Evolutionary conservation across 371 early-diverging fungal genomes (phyloP).

Genomic region (Haplosporangium sp.): DNA sequence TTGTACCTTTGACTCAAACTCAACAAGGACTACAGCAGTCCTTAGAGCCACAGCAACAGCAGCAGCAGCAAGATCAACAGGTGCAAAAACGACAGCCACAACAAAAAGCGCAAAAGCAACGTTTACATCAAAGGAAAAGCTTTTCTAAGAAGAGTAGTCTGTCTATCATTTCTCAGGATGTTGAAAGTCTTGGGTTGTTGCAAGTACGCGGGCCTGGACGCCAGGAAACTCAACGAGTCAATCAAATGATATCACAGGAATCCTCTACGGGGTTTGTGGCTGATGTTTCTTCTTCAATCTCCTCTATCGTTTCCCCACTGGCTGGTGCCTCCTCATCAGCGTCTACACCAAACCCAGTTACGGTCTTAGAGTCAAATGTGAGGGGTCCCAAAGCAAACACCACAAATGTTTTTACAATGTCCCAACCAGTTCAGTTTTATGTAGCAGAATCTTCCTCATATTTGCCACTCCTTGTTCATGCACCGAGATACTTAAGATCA

Average conservation of each 20-base stretch:
- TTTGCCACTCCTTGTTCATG: constrained; percentile 21
- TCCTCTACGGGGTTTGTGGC: constrained; percentile 7
- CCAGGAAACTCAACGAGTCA: background rate
- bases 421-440: constrained; percentile 5
- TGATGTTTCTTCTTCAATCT: background rate
- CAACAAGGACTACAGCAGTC: background rate
- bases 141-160: too few relatives aligned
- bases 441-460: constrained; percentile 18
- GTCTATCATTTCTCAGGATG: background rate
- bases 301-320: background rate
- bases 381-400: background rate
- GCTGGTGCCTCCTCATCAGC: background rate
- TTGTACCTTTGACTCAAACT: background rate
- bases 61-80: too few relatives aligned
- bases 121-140: too few relatives aligned
- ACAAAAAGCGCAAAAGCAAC: background rate
- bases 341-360: background rate
- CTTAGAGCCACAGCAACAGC: too few relatives aligned
- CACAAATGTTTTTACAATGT: constrained; percentile 1
- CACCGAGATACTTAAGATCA: constrained; percentile 21
- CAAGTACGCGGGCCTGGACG: constrained; percentile 15
- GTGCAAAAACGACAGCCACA: background rate
- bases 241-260: background rate
- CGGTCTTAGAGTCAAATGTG: background rate
- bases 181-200: background rate